phyloP scores from a whole-genome alignment of 1,284 basidiomycete genomes.

The Peniophora sp. region DNA sequence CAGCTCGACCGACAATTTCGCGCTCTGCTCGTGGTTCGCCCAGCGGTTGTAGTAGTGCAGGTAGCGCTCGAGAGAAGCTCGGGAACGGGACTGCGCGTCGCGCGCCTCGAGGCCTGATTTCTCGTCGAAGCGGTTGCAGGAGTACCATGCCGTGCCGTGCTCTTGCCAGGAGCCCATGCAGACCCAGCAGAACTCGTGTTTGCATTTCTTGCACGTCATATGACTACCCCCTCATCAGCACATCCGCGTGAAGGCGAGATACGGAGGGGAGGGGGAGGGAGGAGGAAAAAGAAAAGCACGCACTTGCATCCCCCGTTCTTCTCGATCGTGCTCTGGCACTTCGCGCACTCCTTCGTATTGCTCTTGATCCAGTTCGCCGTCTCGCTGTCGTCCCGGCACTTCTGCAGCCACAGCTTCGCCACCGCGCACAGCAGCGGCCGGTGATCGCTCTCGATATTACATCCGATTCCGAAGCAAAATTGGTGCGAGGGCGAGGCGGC shows the following conservation, averaged over 20 bases:
- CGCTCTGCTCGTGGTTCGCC: slow-evolving; percentile 98
- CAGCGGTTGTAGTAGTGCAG: slow-evolving; percentile 97
- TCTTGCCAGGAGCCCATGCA: slow-evolving; percentile 87
- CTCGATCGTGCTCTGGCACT: slow-evolving; percentile 96
- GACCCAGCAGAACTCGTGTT: slow-evolving; percentile 82
- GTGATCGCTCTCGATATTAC: slow-evolving; percentile 80
- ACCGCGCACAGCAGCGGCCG: slow-evolving; percentile 86
- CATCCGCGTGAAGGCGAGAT: too few relatives aligned
- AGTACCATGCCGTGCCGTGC: slow-evolving; percentile 96
- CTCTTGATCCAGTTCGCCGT: slow-evolving; percentile 99
- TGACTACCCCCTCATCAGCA: slow-evolving; percentile 39
- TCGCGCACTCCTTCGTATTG: slow-evolving; percentile 96
- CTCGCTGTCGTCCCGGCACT: slow-evolving; percentile 96
- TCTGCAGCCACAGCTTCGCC: slow-evolving; percentile 92
- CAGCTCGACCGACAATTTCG: slow-evolving; percentile 88
- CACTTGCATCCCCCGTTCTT: slow-evolving; percentile 99
- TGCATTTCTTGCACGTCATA: slow-evolving; percentile 99
- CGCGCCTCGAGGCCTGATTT: slow-evolving; percentile 84
- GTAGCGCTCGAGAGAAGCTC: slow-evolving; percentile 89
- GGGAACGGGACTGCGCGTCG: slow-evolving; percentile 82
- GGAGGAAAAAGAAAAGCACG: slow-evolving; percentile 9
- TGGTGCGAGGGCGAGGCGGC: slow-evolving; percentile 55
- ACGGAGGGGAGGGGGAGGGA: too few relatives aligned
- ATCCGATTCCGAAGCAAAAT: slow-evolving; percentile 89
- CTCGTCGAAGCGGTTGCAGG: slow-evolving; percentile 96